Base-by-base conservation (phyloP, 1,139 yeast species). In the Entelexis sorbosivorans region DNA sequence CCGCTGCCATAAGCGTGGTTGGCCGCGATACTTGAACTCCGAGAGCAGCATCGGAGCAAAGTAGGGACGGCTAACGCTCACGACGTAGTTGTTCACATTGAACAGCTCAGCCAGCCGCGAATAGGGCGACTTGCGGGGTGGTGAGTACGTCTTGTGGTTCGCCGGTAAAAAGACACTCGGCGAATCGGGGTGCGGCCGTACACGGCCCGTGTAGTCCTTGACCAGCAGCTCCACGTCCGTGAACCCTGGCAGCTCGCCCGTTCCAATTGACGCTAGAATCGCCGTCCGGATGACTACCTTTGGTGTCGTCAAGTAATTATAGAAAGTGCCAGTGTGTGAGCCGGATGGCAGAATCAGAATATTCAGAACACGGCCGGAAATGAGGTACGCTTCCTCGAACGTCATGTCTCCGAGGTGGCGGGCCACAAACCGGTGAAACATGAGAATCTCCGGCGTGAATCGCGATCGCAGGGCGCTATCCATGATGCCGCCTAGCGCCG, bases 61-160 rank as follows among this genome's bases (percentile, higher is more conserved):
- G 62, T 91, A 89, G 0, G 97, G 96, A 55, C 96, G 75, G 13
- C 97, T 95, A 59, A 89, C 73, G 33, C 96, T 84, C 0, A 88
- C 87, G 26, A 91, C 74, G 62, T 87, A 89, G 65, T 88, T 93
- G 66, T 91, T 91, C 22, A 91, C 97, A 62, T 91, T 91, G 70
- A 89, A 91, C 54, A 89, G 73, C 64, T 91, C 97, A 0, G 96
- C 84, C 47, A 91, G 74, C 53, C 95, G 72, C 0, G 94, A 84
- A 64, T 89, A 91, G 0, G 96, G 94, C 7, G 86, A 79, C 47
- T 73, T 73, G 14, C 74, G 65, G 43, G 71, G 69, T 19, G 62
- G 59, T 22, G 58, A 50, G 53, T 59, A 61, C 7, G 61, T 57
- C 14, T 62, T 60, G 69, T 62, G 72, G 69, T 62, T 79, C 73